A percentile compares a stretch with the other conserved stretches of the same genome.
Evolutionary conservation across 805 yeast genomes (phyloP).

Genomic region (Yamadazyma sp.): DNA sequence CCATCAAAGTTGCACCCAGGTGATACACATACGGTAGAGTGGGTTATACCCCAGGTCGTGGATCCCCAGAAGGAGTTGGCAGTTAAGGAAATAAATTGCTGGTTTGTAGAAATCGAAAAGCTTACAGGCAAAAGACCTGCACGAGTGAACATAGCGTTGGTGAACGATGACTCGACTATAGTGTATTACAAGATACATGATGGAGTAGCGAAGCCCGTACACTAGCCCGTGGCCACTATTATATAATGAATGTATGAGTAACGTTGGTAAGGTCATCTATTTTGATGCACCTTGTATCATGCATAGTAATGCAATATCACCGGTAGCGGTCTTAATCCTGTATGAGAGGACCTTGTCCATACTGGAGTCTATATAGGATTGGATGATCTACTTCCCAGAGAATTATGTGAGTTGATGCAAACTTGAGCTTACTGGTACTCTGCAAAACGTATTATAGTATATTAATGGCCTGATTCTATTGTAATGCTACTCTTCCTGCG

Average conservation of each 20-base stretch:
- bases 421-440: no score
- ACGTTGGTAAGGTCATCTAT: no score
- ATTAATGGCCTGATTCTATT: no score
- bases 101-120: slow-evolving; percentile 34
- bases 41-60: slow-evolving; percentile 42
- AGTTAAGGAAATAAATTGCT: slow-evolving; percentile 35
- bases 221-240: background rate
- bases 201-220: slow-evolving; percentile 59
- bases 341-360: no score
- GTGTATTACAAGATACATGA: slow-evolving; percentile 69
- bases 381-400: no score
- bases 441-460: no score
- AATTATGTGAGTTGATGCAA: no score
- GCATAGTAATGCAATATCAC: no score
- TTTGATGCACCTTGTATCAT: no score
- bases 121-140: slow-evolving; percentile 31
- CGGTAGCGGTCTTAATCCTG: no score
- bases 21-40: slow-evolving; percentile 27
- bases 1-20: slow-evolving; percentile 21
- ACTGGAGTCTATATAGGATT: no score
- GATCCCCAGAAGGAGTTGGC: slow-evolving; percentile 27
- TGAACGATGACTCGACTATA: slow-evolving; percentile 65
- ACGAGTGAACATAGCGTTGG: slow-evolving; percentile 53
- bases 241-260: background rate
- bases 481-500: no score